phyloP scores from a whole-genome alignment of 2,329 filamentous ascomycete genomes.

The Didymella segeticola region DNA sequence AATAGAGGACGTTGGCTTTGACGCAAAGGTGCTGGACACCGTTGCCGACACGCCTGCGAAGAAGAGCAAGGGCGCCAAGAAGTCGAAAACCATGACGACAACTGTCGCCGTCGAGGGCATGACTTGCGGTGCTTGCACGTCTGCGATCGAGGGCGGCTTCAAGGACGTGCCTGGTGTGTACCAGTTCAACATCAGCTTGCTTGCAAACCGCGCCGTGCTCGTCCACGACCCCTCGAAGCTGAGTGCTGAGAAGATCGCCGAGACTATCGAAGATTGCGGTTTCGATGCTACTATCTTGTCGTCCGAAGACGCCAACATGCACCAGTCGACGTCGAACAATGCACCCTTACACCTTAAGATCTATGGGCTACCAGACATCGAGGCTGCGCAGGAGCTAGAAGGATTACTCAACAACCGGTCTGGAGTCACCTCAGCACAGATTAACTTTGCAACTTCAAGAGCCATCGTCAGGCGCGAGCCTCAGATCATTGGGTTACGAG shows the following conservation, averaged over 20 bases:
- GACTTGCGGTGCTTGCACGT: slow-evolving; percentile 97
- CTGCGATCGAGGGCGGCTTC: slow-evolving; percentile 86
- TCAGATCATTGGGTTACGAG: slow-evolving; percentile 75
- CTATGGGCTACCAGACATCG: slow-evolving; percentile 77
- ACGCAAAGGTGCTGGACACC: slow-evolving; percentile 78
- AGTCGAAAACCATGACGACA: slow-evolving; percentile 67
- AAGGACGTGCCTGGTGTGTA: slow-evolving; percentile 76
- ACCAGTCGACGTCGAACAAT: slow-evolving; percentile 61
- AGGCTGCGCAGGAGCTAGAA: slow-evolving; percentile 75
- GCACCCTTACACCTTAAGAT: slow-evolving; percentile 80
- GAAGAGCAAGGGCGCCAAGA: slow-evolving; percentile 49
- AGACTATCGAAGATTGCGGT: slow-evolving; percentile 86
- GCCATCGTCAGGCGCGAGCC: slow-evolving; percentile 77
- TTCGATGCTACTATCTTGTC: slow-evolving; percentile 88
- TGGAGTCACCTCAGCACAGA: slow-evolving; percentile 75
- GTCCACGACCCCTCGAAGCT: slow-evolving; percentile 79
- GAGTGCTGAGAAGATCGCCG: slow-evolving; percentile 74
- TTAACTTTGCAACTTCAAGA: slow-evolving; percentile 76
- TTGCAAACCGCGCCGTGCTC: slow-evolving; percentile 90
- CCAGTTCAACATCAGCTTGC: slow-evolving; percentile 92
- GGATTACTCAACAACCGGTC: slow-evolving; percentile 67
- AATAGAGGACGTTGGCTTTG: slow-evolving; percentile 77
- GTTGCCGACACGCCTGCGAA: slow-evolving; percentile 53
- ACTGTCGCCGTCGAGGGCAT: slow-evolving; percentile 93
- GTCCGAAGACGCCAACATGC: slow-evolving; percentile 66